Percentiles rank a stretch among this genome's conserved stretches.
phyloP scores from a whole-genome alignment of 768 basidiomycete species.

The Mycena floridula region DNA sequence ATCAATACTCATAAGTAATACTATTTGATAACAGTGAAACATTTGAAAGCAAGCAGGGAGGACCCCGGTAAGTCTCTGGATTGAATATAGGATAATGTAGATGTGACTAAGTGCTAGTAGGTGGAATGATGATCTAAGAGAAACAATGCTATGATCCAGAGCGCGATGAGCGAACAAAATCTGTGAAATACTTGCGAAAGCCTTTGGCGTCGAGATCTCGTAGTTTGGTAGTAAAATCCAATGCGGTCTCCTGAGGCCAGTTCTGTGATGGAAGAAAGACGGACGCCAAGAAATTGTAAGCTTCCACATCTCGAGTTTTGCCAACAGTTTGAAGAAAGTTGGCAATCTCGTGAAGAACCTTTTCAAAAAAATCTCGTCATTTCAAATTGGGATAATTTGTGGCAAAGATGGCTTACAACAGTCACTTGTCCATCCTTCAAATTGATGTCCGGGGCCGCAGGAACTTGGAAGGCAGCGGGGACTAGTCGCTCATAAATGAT shows the following conservation, averaged over 20 bases:
- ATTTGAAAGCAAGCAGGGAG: not conserved
- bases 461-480: slow-evolving; percentile 76
- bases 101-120: not conserved
- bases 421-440: slow-evolving; percentile 84
- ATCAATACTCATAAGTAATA: too few species aligned
- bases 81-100: not conserved
- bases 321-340: slow-evolving; percentile 75
- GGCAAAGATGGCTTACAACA: slow-evolving; percentile 40
- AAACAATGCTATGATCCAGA: slow-evolving; percentile 41
- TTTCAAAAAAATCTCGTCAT: not conserved
- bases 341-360: slow-evolving; percentile 90
- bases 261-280: slow-evolving; percentile 85
- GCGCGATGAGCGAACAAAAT: slow-evolving; percentile 73
- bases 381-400: not conserved
- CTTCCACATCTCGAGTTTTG: slow-evolving; percentile 75
- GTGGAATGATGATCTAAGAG: not conserved
- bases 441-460: slow-evolving; percentile 76
- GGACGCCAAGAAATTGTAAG: slow-evolving; percentile 69
- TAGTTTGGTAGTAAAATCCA: slow-evolving; percentile 74
- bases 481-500: slow-evolving; percentile 87
- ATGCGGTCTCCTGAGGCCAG: slow-evolving; percentile 73
- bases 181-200: slow-evolving; percentile 85
- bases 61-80: not conserved
- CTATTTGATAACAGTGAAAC: not conserved
- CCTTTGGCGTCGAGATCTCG: slow-evolving; percentile 66